Percentiles rank a stretch among this genome's conserved stretches.
Conservation (phyloP, 306 rosid species). For the Ceratonia siliqua region DNA sequence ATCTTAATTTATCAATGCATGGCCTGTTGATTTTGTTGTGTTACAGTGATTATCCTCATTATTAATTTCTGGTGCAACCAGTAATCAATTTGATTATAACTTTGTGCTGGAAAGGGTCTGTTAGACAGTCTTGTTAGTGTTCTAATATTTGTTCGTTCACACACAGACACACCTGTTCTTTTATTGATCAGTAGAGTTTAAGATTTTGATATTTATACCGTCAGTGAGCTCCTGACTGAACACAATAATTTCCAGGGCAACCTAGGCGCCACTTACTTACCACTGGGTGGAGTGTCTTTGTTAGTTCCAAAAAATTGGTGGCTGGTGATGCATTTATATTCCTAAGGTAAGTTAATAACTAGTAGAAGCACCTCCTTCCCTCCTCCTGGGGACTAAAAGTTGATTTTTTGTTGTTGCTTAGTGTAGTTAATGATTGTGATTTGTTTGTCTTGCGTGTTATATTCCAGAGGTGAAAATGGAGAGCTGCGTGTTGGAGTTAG, state of each 20-base stretch:
- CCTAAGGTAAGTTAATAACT: conserved; percentile 69
- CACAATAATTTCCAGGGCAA: conserved; percentile 63
- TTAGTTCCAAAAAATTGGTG: conserved; percentile 89
- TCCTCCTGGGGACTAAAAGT: background rate
- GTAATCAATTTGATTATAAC: background rate
- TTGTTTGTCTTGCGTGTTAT: conserved; percentile 28
- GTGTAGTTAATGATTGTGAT: conserved; percentile 8
- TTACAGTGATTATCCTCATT: background rate
- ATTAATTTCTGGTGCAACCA: background rate
- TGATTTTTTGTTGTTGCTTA: conserved; percentile 17
- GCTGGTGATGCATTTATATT: conserved; percentile 98
- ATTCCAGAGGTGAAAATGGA: conserved; percentile 87
- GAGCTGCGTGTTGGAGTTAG: conserved; percentile 97
- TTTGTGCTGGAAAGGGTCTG: background rate
- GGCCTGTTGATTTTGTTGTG: background rate
- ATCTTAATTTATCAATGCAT: background rate
- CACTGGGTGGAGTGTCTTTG: conserved; percentile 98
- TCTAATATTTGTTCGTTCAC: conserved; percentile 4
- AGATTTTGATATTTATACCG: conserved; percentile 27
- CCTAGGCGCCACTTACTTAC: conserved; percentile 96
- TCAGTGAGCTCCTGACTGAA: conserved; percentile 22
- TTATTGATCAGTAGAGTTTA: background rate
- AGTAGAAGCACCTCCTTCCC: conserved; percentile 17
- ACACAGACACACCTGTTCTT: background rate
- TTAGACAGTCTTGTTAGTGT: background rate